Conservation (phyloP, 2,329 filamentous ascomycete species). For the Diaporthe longicolla region DNA sequence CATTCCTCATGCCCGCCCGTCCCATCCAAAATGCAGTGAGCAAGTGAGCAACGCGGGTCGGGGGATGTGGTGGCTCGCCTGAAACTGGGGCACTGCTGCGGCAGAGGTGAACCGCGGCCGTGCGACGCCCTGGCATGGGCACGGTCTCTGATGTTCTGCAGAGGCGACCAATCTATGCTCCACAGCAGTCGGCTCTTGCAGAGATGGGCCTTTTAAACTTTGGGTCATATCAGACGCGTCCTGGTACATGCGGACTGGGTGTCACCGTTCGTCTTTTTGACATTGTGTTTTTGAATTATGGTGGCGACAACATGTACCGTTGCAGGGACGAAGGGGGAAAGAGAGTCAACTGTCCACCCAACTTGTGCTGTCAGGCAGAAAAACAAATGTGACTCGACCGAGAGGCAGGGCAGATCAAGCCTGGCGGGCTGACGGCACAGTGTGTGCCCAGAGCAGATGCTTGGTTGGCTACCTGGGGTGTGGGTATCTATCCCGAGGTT, state of each 20-base stretch:
- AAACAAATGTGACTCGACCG: background rate
- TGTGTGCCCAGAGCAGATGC: background rate
- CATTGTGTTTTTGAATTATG: background rate
- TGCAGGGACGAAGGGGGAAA: background rate
- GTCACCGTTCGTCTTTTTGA: background rate
- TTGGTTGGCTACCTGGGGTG: constrained; percentile 2
- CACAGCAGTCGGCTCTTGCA: constrained; percentile 17
- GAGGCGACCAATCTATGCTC: background rate
- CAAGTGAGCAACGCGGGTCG: constrained; percentile 29
- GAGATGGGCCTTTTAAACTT: constrained; percentile 3
- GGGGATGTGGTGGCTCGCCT: constrained; percentile 29
- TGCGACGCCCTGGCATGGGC: constrained; percentile 26
- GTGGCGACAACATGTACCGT: background rate
- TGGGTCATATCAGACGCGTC: background rate
- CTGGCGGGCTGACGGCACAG: background rate
- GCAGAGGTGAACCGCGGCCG: constrained; percentile 31
- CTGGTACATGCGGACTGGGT: background rate
- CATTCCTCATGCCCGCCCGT: constrained; percentile 20
- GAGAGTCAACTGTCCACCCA: background rate
- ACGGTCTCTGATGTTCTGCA: constrained; percentile 21
- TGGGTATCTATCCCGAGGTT: background rate
- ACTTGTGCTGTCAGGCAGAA: background rate
- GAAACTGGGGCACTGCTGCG: constrained; percentile 31
- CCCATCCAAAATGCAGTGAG: constrained; percentile 27
- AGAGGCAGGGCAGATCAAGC: background rate